A percentile compares a stretch with the other conserved stretches of the same genome.
Conservation (phyloP, 495 filamentous ascomycete species). For the Xylaria flabelliformis region DNA sequence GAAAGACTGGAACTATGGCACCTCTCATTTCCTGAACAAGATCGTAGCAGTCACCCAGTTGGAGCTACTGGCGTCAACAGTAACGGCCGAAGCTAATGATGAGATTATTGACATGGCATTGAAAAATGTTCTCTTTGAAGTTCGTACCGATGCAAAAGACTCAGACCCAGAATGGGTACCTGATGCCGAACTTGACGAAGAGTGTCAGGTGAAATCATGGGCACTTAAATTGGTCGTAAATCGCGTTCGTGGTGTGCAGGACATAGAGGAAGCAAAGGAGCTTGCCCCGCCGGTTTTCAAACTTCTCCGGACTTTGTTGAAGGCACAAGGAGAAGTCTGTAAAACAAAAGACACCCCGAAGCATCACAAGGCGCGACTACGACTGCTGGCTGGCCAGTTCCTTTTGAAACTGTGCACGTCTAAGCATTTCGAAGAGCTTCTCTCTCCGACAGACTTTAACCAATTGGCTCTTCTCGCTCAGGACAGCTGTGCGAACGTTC, state of each 20-base stretch:
- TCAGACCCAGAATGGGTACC: constrained; percentile 68
- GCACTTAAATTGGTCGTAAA: constrained; percentile 92
- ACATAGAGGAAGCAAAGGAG: constrained; percentile 65
- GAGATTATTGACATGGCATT: constrained; percentile 80
- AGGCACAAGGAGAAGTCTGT: constrained; percentile 77
- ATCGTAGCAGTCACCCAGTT: constrained; percentile 85
- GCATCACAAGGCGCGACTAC: constrained; percentile 75
- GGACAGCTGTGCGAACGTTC: constrained; percentile 74
- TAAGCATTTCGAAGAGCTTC: constrained; percentile 75
- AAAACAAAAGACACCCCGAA: constrained; percentile 74
- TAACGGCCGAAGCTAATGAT: constrained; percentile 75
- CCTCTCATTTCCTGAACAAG: constrained; percentile 78
- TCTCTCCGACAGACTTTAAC: constrained; percentile 78
- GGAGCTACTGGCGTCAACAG: constrained; percentile 74
- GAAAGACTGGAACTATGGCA: constrained; percentile 78
- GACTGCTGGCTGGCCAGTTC: constrained; percentile 80
- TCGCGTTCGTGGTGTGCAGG: constrained; percentile 71
- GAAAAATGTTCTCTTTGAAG: constrained; percentile 73
- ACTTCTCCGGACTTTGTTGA: constrained; percentile 76
- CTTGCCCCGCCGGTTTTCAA: constrained; percentile 74
- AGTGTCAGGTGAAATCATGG: constrained; percentile 83
- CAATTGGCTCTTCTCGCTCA: constrained; percentile 78
- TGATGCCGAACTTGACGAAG: constrained; percentile 74
- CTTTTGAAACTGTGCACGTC: constrained; percentile 82
- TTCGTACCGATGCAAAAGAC: constrained; percentile 61